These are phyloP conservation scores for Lentinula boryana DNA, from an alignment of 768 basidiomycete species.

Conservation along the genomic window DNA sequence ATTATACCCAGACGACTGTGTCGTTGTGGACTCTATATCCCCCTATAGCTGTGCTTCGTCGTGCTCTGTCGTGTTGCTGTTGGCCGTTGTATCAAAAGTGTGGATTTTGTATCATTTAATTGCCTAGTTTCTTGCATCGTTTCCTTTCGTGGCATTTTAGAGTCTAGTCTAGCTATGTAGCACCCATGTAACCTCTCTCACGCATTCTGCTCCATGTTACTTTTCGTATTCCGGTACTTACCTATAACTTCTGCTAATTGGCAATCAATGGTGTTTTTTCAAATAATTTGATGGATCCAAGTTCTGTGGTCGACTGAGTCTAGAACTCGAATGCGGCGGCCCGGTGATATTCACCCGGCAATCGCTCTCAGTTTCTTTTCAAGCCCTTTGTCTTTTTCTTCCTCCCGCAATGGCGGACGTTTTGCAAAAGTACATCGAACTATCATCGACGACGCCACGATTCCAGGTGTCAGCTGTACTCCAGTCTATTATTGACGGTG, in stretches of 20 bases:
- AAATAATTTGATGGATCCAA: not conserved
- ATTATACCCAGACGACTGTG: not conserved
- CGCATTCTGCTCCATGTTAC: not conserved
- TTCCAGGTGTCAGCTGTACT: constrained; percentile 41
- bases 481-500: constrained; percentile 46
- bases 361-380: not conserved
- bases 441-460: constrained; percentile 41
- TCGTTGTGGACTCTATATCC: not conserved
- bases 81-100: not conserved
- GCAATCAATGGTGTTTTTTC: no score
- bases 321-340: not conserved
- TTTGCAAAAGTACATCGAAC: constrained; percentile 38
- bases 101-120: not conserved
- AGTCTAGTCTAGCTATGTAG: not conserved
- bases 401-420: constrained; percentile 35
- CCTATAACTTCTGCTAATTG: not conserved
- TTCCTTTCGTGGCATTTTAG: not conserved
- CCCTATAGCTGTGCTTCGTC: not conserved
- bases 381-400: not conserved
- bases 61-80: not conserved
- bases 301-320: not conserved
- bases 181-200: not conserved
- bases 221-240: not conserved
- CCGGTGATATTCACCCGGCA: not conserved
- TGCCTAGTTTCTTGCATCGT: not conserved